These are phyloP conservation scores for Neospermospora avenae DNA, from an alignment of 2,329 filamentous ascomycete genomes.

Conservation along the genomic window DNA sequence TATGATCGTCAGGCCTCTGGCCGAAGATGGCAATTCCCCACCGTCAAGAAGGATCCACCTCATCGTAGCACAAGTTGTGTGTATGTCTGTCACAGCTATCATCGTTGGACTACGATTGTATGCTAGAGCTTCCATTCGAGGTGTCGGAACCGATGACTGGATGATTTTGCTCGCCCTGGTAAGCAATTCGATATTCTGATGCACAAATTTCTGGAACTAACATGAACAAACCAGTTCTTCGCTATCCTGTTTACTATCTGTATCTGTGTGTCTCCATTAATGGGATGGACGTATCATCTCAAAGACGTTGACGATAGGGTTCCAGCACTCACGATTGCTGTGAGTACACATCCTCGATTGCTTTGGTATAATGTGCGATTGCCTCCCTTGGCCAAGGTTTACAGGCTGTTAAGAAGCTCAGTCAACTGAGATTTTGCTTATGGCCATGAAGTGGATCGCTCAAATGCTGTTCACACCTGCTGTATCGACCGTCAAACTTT, in stretches of 20 bases:
- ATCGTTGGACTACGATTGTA: background rate
- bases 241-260: background rate
- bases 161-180: slow-evolving; percentile 4
- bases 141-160: slow-evolving; percentile 5
- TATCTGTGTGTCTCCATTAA: background rate
- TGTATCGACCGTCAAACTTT: slow-evolving; percentile 12
- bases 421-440: too few relatives aligned
- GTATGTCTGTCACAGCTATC: background rate
- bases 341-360: background rate
- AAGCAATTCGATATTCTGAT: background rate
- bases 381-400: too few relatives aligned
- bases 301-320: background rate
- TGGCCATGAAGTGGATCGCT: background rate
- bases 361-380: too few relatives aligned
- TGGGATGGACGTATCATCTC: slow-evolving; percentile 8
- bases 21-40: background rate
- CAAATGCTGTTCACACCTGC: slow-evolving; percentile 2
- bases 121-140: background rate
- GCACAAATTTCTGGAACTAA: background rate
- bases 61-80: background rate
- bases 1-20: background rate
- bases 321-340: background rate
- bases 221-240: background rate
- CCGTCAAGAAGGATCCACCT: slow-evolving; percentile 1
- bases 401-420: too few relatives aligned